Evolutionary conservation across 352 stramenopile species (phyloP).

Genomic region (Phytophthora syringae): DNA sequence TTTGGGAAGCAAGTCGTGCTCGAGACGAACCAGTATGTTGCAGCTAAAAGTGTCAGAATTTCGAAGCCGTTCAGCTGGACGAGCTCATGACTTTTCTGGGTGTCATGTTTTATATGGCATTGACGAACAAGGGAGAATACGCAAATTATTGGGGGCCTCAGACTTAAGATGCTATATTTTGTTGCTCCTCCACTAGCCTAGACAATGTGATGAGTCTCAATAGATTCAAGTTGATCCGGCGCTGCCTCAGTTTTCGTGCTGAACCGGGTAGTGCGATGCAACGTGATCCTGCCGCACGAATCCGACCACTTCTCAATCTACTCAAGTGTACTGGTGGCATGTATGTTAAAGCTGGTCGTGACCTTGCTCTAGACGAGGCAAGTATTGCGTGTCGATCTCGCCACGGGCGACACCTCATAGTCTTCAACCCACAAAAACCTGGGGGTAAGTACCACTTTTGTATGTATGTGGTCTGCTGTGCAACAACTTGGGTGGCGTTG

Average conservation of each 20-base stretch:
- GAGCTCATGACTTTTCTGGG: conserved; percentile 6
- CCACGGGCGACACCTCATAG: conserved; percentile 27
- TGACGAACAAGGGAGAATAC: conserved; percentile 6
- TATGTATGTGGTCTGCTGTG: conserved; percentile 34
- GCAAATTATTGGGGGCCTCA: conserved; percentile 5
- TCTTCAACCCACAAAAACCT: conserved; percentile 33
- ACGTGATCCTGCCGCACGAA: neutral
- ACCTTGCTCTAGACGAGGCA: conserved; percentile 37
- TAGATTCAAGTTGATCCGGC: conserved; percentile 3
- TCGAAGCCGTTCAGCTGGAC: neutral
- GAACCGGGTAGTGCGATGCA: neutral
- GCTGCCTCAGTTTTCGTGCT: neutral
- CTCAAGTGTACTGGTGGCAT: conserved; percentile 6
- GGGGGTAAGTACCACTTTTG: conserved; percentile 22
- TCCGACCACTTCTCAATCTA: no score
- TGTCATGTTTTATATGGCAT: conserved; percentile 2
- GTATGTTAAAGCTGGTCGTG: conserved; percentile 22
- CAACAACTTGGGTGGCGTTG: conserved; percentile 25
- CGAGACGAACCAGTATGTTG: neutral
- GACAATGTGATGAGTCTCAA: neutral
- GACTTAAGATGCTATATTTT: conserved; percentile 1
- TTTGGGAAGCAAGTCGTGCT: conserved; percentile 2
- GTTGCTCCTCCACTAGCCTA: neutral
- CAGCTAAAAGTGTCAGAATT: neutral
- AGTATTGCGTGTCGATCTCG: conserved; percentile 34